Percentiles rank a stretch among this genome's conserved stretches.
Evolutionary conservation across 495 filamentous ascomycete species (phyloP).

Genomic region (Hypoxylon subgilvum): DNA sequence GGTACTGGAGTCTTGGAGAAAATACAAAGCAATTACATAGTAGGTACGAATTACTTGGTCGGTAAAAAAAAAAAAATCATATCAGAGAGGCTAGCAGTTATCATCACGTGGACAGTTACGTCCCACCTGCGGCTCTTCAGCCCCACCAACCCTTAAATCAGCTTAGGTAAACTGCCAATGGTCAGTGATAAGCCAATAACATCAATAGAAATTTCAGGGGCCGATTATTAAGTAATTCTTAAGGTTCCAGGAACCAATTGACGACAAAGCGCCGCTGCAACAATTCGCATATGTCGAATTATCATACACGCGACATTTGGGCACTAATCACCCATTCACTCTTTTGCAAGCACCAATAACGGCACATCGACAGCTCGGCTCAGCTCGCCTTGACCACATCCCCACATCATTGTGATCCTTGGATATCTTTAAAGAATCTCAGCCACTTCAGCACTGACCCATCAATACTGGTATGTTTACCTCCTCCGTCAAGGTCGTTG

Average conservation of each 20-base stretch:
- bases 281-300: conserved; percentile 5
- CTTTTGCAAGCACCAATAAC: no score
- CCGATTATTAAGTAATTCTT: neutral
- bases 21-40: neutral
- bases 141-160: conserved; percentile 14
- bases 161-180: conserved; percentile 1
- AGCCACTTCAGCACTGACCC: no score
- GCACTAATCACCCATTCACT: conserved; percentile 17
- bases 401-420: no score
- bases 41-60: neutral
- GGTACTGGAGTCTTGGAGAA: no score
- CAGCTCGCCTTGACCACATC: neutral
- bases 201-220: neutral
- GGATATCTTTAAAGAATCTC: no score
- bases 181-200: conserved; percentile 8
- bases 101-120: conserved; percentile 25
- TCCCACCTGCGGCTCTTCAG: conserved; percentile 32
- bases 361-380: neutral
- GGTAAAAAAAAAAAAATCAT: conserved; percentile 34
- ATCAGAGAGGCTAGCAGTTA: conserved; percentile 15
- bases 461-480: no score
- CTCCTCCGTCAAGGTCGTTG: neutral
- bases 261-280: neutral
- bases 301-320: conserved; percentile 32
- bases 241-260: conserved; percentile 22